These are phyloP conservation scores for Colletotrichum tropicale DNA, from an alignment of 2,329 filamentous ascomycete species.

Conservation along the genomic window DNA sequence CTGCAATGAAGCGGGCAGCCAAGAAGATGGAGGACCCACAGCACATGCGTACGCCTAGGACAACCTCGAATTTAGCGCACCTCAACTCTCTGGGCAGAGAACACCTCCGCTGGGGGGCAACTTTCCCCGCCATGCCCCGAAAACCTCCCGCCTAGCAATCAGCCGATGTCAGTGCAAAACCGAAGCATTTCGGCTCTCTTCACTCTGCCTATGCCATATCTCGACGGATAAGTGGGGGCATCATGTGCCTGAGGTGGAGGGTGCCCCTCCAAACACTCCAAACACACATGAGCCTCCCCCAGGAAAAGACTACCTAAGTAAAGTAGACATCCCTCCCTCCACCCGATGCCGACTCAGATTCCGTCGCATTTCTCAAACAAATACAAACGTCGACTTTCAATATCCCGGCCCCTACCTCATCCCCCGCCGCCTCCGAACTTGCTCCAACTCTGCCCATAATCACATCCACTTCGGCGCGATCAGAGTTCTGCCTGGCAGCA, in stretches of 20 bases:
- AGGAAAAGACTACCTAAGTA: not conserved
- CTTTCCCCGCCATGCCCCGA: not conserved
- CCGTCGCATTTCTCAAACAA: slow-evolving; percentile 7
- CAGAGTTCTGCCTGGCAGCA: not conserved
- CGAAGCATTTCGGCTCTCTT: not conserved
- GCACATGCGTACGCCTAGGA: not conserved
- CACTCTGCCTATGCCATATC: not conserved
- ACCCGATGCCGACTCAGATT: not conserved
- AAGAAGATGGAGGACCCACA: not conserved
- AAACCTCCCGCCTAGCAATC: not conserved
- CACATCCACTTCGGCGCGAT: not conserved
- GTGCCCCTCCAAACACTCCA: not conserved
- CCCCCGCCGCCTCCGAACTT: not conserved
- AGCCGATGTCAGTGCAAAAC: slow-evolving; percentile 1
- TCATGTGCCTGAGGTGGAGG: not conserved
- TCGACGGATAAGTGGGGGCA: not conserved
- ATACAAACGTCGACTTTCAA: not conserved
- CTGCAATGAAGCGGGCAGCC: not conserved
- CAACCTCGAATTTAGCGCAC: not conserved
- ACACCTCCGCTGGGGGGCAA: not conserved
- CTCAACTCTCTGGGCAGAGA: not conserved
- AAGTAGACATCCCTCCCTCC: not conserved
- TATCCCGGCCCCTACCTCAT: not conserved
- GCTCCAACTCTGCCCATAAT: not conserved
- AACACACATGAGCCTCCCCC: not conserved